phyloP scores from a whole-genome alignment of 139 green algal genomes.

The Raphidocelis subcapitata region DNA sequence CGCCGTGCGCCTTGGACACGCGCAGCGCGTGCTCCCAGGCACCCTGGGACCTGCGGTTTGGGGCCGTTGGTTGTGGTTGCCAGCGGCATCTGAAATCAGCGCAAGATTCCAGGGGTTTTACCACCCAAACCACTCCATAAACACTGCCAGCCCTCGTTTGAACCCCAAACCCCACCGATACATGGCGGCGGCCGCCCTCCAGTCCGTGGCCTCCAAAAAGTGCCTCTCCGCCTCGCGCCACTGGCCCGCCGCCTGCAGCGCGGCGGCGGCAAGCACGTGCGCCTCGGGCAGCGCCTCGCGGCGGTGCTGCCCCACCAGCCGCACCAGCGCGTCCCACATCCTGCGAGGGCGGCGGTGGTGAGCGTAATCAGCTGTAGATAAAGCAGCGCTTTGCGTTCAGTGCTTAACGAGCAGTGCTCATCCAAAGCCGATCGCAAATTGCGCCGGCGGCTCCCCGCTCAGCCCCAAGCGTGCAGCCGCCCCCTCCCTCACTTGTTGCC shows the following conservation, averaged over 20 bases:
- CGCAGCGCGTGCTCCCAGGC: slow-evolving; percentile 78
- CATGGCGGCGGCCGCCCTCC: slow-evolving; percentile 83
- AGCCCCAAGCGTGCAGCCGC: too few species aligned
- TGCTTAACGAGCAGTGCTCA: too few species aligned
- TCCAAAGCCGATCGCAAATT: too few species aligned
- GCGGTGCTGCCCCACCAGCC: slow-evolving; percentile 62
- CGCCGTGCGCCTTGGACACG: slow-evolving; percentile 79
- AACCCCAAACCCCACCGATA: slow-evolving; percentile 42
- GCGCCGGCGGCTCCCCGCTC: too few species aligned
- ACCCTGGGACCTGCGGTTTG: not conserved
- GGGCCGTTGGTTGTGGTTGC: too few species aligned
- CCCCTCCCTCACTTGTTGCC: slow-evolving; percentile 35
- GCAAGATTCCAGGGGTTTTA: too few species aligned
- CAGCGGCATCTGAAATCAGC: too few species aligned
- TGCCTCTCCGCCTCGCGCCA: slow-evolving; percentile 76
- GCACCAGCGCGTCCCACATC: slow-evolving; percentile 75
- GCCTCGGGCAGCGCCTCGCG: slow-evolving; percentile 54
- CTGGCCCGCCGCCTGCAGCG: slow-evolving; percentile 64
- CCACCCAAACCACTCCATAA: not conserved
- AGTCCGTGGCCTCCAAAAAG: slow-evolving; percentile 78
- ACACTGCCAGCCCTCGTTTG: not conserved
- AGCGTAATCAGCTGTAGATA: too few species aligned
- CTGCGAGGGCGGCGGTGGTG: too few species aligned
- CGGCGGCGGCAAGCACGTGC: slow-evolving; percentile 42
- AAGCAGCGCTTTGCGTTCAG: too few species aligned